A percentile compares a stretch with the other conserved stretches of the same genome.
These are phyloP conservation scores for Trichophyton benhamiae DNA, from an alignment of 2,329 filamentous ascomycete genomes.

Conservation along the genomic window DNA sequence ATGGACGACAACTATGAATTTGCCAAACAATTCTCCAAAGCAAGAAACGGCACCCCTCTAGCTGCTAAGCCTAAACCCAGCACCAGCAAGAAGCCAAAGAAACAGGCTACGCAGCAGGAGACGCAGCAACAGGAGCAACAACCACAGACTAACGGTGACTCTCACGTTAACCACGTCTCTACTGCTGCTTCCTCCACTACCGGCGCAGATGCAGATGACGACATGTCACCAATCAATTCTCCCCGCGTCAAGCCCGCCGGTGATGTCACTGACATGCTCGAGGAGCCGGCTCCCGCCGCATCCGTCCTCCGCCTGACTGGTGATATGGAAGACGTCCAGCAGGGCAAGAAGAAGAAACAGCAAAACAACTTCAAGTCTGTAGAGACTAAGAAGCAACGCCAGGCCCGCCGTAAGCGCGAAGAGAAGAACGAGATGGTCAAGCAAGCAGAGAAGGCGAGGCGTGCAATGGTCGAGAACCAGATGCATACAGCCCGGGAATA, in stretches of 20 bases:
- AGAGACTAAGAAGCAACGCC: constrained; percentile 90
- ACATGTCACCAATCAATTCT: constrained; percentile 58
- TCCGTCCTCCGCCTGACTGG: constrained; percentile 68
- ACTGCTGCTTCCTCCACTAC: constrained; percentile 57
- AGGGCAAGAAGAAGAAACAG: constrained; percentile 50
- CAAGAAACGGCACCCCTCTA: constrained; percentile 57
- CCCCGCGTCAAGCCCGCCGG: constrained; percentile 46
- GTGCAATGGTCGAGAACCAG: constrained; percentile 67
- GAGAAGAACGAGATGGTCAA: constrained; percentile 62
- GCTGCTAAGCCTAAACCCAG: constrained; percentile 19
- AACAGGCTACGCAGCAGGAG: neutral
- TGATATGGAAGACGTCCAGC: constrained; percentile 42
- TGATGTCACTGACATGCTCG: constrained; percentile 86
- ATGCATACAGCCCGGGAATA: constrained; percentile 67
- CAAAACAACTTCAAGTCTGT: constrained; percentile 50
- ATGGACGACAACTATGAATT: constrained; percentile 57
- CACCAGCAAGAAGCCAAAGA: neutral
- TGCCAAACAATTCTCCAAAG: constrained; percentile 57
- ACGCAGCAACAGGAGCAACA: constrained; percentile 8
- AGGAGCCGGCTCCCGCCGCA: constrained; percentile 54
- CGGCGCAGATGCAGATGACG: constrained; percentile 67
- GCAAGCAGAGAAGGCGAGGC: constrained; percentile 66
- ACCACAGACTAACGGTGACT: neutral
- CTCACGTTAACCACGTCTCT: constrained; percentile 18
- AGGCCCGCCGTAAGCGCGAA: constrained; percentile 82